Percentiles rank a stretch among this genome's conserved stretches.
These are phyloP conservation scores for Annulohypoxylon truncatum DNA, from an alignment of 2,329 filamentous ascomycete genomes.

Conservation along the genomic window DNA sequence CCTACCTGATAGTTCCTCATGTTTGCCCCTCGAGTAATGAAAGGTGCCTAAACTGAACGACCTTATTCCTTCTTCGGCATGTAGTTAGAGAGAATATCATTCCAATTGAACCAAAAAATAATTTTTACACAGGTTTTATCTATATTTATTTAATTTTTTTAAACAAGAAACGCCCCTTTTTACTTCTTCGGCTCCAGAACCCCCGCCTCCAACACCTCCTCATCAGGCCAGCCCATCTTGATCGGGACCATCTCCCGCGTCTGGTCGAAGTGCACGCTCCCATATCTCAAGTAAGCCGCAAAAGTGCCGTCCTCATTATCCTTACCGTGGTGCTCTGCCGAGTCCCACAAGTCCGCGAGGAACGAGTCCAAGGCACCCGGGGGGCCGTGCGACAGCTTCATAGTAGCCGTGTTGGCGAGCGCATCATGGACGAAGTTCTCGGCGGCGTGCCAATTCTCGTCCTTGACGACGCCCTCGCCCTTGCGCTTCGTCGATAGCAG, in stretches of 20 bases:
- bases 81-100: no score
- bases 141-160: not conserved
- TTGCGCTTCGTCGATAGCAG: conserved; percentile 46
- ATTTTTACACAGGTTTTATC: no score
- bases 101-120: no score
- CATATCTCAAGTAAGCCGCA: conserved; percentile 48
- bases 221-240: conserved; percentile 41
- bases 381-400: conserved; percentile 52
- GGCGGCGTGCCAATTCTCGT: conserved; percentile 47
- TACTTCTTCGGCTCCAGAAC: conserved; percentile 42
- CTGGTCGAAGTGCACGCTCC: conserved; percentile 47
- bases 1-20: no score
- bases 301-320: conserved; percentile 49
- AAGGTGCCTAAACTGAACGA: no score
- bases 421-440: conserved; percentile 48
- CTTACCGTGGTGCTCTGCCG: conserved; percentile 46
- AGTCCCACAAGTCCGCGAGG: conserved; percentile 51
- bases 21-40: no score
- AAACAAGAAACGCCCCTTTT: no score
- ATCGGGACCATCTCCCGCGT: conserved; percentile 43
- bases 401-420: conserved; percentile 49
- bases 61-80: no score
- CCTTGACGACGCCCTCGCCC: conserved; percentile 42
- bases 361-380: conserved; percentile 45
- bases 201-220: conserved; percentile 43